A percentile compares a stretch with the other conserved stretches of the same genome.
Conservation (phyloP, 345 rosid genomes). For the Citrus glauca region DNA sequence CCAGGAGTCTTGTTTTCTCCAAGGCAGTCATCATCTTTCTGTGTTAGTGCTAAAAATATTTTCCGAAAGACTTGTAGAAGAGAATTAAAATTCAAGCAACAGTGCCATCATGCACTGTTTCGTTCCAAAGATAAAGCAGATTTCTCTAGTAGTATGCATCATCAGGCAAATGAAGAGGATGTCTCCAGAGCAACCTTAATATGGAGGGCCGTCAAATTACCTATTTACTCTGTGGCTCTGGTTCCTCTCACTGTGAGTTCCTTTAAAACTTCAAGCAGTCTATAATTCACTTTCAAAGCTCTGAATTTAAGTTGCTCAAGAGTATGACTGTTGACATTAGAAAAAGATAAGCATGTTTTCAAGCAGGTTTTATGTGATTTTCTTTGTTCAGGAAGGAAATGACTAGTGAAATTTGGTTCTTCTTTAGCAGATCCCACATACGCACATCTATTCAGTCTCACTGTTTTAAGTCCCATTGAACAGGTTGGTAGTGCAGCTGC, state of each 20-base stretch:
- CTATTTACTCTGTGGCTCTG: constrained; percentile 80
- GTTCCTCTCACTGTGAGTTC: constrained; percentile 79
- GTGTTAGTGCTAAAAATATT: background rate
- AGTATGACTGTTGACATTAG: background rate
- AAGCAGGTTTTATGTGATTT: background rate
- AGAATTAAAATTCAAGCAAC: constrained; percentile 5
- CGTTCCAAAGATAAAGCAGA: constrained; percentile 18
- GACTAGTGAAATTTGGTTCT: background rate
- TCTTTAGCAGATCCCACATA: background rate
- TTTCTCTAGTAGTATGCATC: constrained; percentile 1
- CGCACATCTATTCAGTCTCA: constrained; percentile 1
- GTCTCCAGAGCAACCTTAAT: constrained; percentile 52
- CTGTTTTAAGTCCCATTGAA: background rate
- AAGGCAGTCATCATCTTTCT: constrained; percentile 12
- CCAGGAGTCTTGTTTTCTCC: constrained; percentile 10
- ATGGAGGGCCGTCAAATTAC: constrained; percentile 91
- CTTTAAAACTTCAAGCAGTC: background rate
- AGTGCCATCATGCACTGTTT: background rate
- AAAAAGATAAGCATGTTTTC: background rate
- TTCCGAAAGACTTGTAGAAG: constrained; percentile 8
- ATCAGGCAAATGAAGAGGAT: constrained; percentile 36
- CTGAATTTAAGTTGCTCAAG: background rate
- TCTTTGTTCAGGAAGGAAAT: background rate
- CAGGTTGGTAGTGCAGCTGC: constrained; percentile 89
- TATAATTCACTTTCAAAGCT: background rate